Percentiles rank a stretch among this genome's conserved stretches.
These are phyloP conservation scores for Exophiala dermatitidis DNA, from an alignment of 2,329 filamentous ascomycete species.

Conservation along the genomic window DNA sequence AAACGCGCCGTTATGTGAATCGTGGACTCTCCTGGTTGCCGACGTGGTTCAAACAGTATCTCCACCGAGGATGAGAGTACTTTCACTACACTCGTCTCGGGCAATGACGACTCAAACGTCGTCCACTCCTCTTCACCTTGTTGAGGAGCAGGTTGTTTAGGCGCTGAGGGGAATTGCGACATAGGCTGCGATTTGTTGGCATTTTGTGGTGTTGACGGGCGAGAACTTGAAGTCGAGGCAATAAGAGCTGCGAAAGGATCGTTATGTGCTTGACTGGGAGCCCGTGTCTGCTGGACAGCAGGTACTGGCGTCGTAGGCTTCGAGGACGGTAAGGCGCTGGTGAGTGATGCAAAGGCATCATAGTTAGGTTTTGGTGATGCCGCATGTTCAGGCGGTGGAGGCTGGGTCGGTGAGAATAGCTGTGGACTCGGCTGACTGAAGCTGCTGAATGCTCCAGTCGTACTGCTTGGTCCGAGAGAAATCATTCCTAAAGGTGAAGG, in stretches of 20 bases:
- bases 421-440: conserved; percentile 14
- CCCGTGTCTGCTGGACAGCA: conserved; percentile 33
- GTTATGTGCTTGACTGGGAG: conserved; percentile 36
- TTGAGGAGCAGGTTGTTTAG: conserved; percentile 17
- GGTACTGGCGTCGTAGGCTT: conserved; percentile 45
- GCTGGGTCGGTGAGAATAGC: conserved; percentile 27
- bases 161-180: conserved; percentile 18
- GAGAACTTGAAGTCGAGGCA: conserved; percentile 46
- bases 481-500: conserved; percentile 76
- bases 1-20: conserved; percentile 72
- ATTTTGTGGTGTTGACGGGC: conserved; percentile 38
- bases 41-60: conserved; percentile 64
- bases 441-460: conserved; percentile 22
- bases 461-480: conserved; percentile 68
- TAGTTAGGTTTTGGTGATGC: conserved; percentile 45
- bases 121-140: conserved; percentile 75
- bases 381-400: conserved; percentile 36
- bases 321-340: conserved; percentile 42
- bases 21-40: conserved; percentile 43
- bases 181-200: conserved; percentile 27
- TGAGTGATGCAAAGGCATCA: conserved; percentile 51
- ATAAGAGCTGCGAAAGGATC: conserved; percentile 57
- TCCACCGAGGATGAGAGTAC: conserved; percentile 65
- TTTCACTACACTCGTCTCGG: conserved; percentile 58
- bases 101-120: conserved; percentile 75